phyloP scores from a whole-genome alignment of 768 basidiomycete species.

The Russula dissimulans region DNA sequence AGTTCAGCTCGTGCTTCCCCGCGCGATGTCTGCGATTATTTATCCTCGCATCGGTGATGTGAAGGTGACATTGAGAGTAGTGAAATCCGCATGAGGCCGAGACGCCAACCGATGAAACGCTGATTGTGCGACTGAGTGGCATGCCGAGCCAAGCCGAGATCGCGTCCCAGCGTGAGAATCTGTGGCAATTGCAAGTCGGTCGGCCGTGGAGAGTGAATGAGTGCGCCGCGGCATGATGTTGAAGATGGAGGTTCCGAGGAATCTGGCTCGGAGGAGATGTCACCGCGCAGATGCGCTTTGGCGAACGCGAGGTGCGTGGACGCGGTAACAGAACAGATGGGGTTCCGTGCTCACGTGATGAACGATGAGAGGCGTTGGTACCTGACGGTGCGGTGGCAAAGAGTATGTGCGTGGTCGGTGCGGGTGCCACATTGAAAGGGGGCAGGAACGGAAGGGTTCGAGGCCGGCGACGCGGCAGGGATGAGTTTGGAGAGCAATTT shows the following conservation, averaged over 20 bases:
- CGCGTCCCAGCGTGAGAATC: slow-evolving; percentile 59
- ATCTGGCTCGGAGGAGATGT: slow-evolving; percentile 12
- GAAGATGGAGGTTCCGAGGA: slow-evolving; percentile 2
- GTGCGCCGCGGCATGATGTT: slow-evolving; percentile 13
- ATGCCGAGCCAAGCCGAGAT: slow-evolving; percentile 56
- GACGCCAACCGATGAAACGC: slow-evolving; percentile 19
- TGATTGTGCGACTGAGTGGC: slow-evolving; percentile 29
- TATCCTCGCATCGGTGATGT: slow-evolving; percentile 28
- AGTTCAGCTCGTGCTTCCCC: slow-evolving; percentile 24
- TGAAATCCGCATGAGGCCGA: no score
- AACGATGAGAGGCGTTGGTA: slow-evolving; percentile 6
- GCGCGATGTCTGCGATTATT: slow-evolving; percentile 4
- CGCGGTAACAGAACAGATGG: slow-evolving; percentile 16
- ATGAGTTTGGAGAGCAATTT: no score
- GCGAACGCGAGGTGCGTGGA: slow-evolving; percentile 21
- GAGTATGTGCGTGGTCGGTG: slow-evolving; percentile 38
- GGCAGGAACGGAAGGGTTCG: no score
- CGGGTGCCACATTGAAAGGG: slow-evolving; percentile 5
- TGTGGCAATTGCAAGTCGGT: slow-evolving; percentile 47
- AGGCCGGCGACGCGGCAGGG: no score
- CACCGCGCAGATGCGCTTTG: slow-evolving; percentile 13
- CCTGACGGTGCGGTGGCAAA: slow-evolving; percentile 53
- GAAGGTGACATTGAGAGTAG: slow-evolving; percentile 6
- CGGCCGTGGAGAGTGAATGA: slow-evolving; percentile 48
- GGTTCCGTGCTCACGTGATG: slow-evolving; percentile 15